Percentiles rank a stretch among this genome's conserved stretches.
Evolutionary conservation across 2,329 filamentous ascomycete genomes (phyloP).

Genomic region (Diaporthe eres): DNA sequence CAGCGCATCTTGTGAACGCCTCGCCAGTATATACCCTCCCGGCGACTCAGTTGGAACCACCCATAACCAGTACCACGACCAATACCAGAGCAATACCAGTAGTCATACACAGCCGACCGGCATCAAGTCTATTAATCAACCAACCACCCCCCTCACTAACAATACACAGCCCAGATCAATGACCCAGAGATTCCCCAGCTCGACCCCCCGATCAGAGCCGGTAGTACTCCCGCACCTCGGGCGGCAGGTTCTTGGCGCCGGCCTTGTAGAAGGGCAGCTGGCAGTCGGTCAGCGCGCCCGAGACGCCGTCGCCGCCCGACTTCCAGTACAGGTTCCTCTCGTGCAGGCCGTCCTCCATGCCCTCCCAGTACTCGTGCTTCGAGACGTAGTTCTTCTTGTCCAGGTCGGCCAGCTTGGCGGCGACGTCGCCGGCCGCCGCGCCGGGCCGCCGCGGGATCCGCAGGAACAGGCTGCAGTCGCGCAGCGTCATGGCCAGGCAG

Average conservation of each 20-base stretch:
- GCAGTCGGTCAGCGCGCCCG: conserved; percentile 32
- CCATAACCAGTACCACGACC: background rate
- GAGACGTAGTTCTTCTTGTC: conserved; percentile 79
- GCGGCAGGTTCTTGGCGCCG: conserved; percentile 10
- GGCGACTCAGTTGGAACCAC: background rate
- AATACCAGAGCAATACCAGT: background rate
- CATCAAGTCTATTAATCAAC: conserved; percentile 16
- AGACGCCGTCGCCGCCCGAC: conserved; percentile 16
- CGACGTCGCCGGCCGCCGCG: conserved; percentile 51
- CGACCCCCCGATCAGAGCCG: background rate
- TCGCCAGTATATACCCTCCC: conserved; percentile 5
- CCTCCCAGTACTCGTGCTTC: conserved; percentile 79
- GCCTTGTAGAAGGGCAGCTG: conserved; percentile 40
- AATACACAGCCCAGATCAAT: background rate
- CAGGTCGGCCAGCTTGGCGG: conserved; percentile 79
- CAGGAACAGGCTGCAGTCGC: conserved; percentile 84
- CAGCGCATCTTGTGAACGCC: conserved; percentile 26
- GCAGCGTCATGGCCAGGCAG: conserved; percentile 81
- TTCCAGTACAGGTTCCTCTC: conserved; percentile 76
- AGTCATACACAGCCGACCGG: conserved; percentile 7
- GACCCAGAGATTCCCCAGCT: background rate
- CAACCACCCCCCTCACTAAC: background rate
- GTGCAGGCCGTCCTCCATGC: conserved; percentile 73
- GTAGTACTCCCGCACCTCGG: conserved; percentile 35
- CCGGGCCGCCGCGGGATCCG: conserved; percentile 62